Percentiles rank a stretch among this genome's conserved stretches.
phyloP scores from a whole-genome alignment of 495 filamentous ascomycete genomes.

The Penicillium pancosmium region DNA sequence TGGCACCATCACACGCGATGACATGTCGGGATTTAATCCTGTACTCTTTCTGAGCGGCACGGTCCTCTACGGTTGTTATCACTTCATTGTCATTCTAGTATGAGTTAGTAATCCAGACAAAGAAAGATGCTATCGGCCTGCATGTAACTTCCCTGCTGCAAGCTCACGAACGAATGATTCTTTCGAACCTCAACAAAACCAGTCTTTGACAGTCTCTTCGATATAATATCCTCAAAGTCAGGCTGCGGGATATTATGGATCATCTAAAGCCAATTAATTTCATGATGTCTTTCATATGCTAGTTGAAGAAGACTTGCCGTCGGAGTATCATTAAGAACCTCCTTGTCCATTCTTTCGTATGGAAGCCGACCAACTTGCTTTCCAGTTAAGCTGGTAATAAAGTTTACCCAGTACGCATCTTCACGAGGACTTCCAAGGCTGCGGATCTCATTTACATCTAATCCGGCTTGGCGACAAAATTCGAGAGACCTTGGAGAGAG shows the following conservation, averaged over 20 bases:
- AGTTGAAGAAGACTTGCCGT: constrained; percentile 10
- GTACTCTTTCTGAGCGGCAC: constrained; percentile 14
- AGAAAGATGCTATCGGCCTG: too few species aligned
- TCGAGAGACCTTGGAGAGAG: constrained; percentile 34
- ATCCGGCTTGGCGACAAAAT: constrained; percentile 30
- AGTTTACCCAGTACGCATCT: constrained; percentile 35
- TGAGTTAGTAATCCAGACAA: neutral
- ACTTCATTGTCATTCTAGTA: constrained; percentile 22
- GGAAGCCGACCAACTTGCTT: constrained; percentile 29
- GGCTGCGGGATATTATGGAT: constrained; percentile 39
- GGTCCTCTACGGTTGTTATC: constrained; percentile 25
- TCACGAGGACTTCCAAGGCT: constrained; percentile 24
- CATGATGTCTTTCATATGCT: neutral
- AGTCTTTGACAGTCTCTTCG: constrained; percentile 7
- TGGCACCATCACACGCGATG: constrained; percentile 43
- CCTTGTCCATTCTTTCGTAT: constrained; percentile 36
- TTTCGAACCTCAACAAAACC: constrained; percentile 23
- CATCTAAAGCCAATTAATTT: constrained; percentile 24
- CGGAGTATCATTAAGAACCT: constrained; percentile 30
- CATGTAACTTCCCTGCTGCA: constrained; percentile 20
- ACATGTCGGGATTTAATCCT: constrained; percentile 28
- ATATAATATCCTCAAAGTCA: constrained; percentile 24
- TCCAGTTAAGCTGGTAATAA: constrained; percentile 31
- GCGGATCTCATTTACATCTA: constrained; percentile 32
- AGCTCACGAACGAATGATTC: constrained; percentile 23